A percentile compares a stretch with the other conserved stretches of the same genome.
Evolutionary conservation across 345 rosid species (phyloP).

Genomic region (Abelmoschus esculentus): DNA sequence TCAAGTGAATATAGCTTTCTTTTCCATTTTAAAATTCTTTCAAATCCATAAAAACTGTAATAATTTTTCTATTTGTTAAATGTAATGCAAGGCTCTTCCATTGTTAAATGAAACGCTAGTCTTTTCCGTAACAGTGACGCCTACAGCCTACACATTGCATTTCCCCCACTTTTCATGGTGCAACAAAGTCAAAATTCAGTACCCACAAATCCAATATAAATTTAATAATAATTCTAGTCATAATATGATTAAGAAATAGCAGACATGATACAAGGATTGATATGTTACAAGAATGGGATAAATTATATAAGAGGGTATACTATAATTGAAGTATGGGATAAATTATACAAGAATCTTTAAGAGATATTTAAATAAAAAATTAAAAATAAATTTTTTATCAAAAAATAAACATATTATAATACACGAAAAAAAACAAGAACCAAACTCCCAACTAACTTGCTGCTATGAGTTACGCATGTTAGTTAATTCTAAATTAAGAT

Average conservation of each 20-base stretch:
- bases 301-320: no score
- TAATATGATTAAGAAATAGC: background rate
- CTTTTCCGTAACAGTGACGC: background rate
- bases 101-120: no score
- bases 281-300: no score
- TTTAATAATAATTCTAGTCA: background rate
- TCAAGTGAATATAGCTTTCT: background rate
- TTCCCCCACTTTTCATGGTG: background rate
- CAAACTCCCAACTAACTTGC: background rate
- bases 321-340: no score
- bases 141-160: background rate
- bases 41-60: background rate
- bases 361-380: no score
- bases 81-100: no score
- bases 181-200: background rate
- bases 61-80: background rate
- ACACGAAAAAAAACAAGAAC: no score
- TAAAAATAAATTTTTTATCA: no score
- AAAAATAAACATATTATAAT: no score
- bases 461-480: background rate
- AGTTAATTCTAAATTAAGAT: no score
- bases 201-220: background rate
- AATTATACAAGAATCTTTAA: no score
- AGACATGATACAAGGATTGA: no score
- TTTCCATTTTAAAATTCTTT: background rate